Evolutionary conservation across 768 basidiomycete species (phyloP), one percentile per base, ranked within the genome.

Genomic region (Coprinopsis marcescibilis): DNA sequence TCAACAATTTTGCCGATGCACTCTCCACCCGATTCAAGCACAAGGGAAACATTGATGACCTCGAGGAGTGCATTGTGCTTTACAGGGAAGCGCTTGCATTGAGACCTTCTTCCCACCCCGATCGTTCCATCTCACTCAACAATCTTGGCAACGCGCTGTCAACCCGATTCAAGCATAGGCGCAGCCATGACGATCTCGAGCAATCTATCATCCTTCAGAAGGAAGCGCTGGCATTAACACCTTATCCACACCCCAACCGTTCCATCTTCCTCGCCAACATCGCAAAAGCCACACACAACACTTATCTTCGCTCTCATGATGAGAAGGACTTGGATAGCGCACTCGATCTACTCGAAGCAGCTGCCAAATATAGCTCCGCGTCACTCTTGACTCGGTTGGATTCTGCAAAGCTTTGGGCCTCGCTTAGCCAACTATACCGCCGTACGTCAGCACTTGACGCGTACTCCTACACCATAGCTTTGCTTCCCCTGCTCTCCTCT

Each of bases 71-170:
- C 3, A 41, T 12, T 19, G 17, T 39, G 6, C 45, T 55, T 17
- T 32, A 38, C 30, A 49, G 30, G 19, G 57, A 57, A 24, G 53
- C 54, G 1, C 10, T 12, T 60, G 60, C 40, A 36, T 62, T 40
- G 46, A 30, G 7, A 6, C 39, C 52, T 50, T 30, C 43, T 29
- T 24, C 17, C n/a, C 53, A 54, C 40, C 49, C 49, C 13, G 3
- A 44, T 39, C 52, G 43, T 12, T 33, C 19, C 7, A 35, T 4
- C n/a, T 36, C 50, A 12, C 50, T 55, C 15, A 42, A 38, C 35
- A 52, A 44, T 23, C 57, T 58, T 34, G 57, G 46, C 2, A 15
- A 6, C 60, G 60, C 38, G 37, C 64, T 40, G 48, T 54, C 55
- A 37, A 50, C n/a, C 11, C 43, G 43, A 12, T 44, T 44, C 19